Evolutionary conservation across 1,284 basidiomycete species (phyloP).

Genomic region (Fistulina hepatica): DNA sequence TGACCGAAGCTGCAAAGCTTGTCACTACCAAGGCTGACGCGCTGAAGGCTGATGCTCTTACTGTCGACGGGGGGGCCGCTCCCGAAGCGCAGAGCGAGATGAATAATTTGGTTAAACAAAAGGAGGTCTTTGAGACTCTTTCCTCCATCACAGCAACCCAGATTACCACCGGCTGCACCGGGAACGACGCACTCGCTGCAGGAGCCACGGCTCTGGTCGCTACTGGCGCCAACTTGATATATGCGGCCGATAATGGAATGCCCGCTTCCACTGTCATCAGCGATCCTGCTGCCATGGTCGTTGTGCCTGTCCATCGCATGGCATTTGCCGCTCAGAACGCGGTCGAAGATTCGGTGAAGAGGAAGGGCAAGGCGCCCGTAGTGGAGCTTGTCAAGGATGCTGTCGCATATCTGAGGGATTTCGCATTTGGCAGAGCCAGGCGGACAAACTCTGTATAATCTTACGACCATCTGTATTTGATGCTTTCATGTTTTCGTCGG

Average conservation of each 20-base stretch:
- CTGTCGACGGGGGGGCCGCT: slow-evolving; percentile 28
- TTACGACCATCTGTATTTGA: slow-evolving; percentile 1
- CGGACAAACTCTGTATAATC: too few relatives aligned
- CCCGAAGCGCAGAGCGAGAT: slow-evolving; percentile 40
- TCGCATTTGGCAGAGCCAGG: too few relatives aligned
- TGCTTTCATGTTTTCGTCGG: slow-evolving; percentile 2
- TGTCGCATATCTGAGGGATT: too few relatives aligned
- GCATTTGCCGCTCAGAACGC: slow-evolving; percentile 67
- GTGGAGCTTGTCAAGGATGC: not conserved
- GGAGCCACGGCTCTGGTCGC: not conserved
- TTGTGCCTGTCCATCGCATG: slow-evolving; percentile 57
- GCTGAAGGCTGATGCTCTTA: slow-evolving; percentile 30
- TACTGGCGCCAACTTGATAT: not conserved
- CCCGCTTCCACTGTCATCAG: slow-evolving; percentile 26
- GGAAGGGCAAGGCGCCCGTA: slow-evolving; percentile 25
- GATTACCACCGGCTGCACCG: slow-evolving; percentile 25
- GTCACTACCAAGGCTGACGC: slow-evolving; percentile 64
- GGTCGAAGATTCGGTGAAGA: slow-evolving; percentile 59
- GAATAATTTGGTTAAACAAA: slow-evolving; percentile 64
- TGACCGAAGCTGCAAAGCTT: slow-evolving; percentile 63
- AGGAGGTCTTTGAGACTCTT: slow-evolving; percentile 53
- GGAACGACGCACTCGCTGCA: slow-evolving; percentile 1
- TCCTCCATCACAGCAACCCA: slow-evolving; percentile 33
- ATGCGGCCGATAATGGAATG: slow-evolving; percentile 13
- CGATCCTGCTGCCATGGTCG: slow-evolving; percentile 22